Percentiles rank a stretch among this genome's conserved stretches.
These are phyloP conservation scores for Salix viminalis DNA, from an alignment of 345 rosid genomes.

Conservation along the genomic window DNA sequence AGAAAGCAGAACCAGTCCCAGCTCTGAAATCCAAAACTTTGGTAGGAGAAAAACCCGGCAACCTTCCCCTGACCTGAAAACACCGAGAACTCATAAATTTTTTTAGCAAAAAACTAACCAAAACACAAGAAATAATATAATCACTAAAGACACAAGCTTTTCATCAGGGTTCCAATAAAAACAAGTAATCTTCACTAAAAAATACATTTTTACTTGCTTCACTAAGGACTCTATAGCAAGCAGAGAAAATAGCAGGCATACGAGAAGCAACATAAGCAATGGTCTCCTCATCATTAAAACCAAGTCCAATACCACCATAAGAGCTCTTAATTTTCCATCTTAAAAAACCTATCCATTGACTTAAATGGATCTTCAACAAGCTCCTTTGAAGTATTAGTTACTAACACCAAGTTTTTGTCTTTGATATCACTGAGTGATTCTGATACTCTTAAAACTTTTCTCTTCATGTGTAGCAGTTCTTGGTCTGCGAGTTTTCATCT, in stretches of 20 bases:
- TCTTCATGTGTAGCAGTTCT: slow-evolving; percentile 67
- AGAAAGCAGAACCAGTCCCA: slow-evolving; percentile 92
- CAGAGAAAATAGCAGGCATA: slow-evolving; percentile 94
- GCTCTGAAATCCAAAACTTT: slow-evolving; percentile 91
- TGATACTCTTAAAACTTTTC: slow-evolving; percentile 69
- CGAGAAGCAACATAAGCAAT: slow-evolving; percentile 89
- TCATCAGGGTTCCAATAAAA: neutral
- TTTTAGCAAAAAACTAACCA: neutral
- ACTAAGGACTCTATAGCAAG: slow-evolving; percentile 68
- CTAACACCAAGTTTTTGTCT: slow-evolving; percentile 49
- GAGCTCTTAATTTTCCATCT: slow-evolving; percentile 85
- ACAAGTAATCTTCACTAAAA: neutral
- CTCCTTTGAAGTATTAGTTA: slow-evolving; percentile 53
- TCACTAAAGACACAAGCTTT: neutral
- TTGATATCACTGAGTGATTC: slow-evolving; percentile 67
- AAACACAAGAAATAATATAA: neutral
- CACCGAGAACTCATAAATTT: neutral
- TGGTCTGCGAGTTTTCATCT: neutral
- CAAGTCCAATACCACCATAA: slow-evolving; percentile 79
- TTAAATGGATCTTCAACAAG: slow-evolving; percentile 75
- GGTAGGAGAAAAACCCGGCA: slow-evolving; percentile 66
- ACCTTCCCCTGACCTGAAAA: slow-evolving; percentile 59
- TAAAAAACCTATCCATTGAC: slow-evolving; percentile 61
- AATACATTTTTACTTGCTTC: slow-evolving; percentile 40
- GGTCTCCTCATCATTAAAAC: slow-evolving; percentile 74